Base-by-base conservation (phyloP, 495 filamentous ascomycete genomes). In the Copromyces sp. region DNA sequence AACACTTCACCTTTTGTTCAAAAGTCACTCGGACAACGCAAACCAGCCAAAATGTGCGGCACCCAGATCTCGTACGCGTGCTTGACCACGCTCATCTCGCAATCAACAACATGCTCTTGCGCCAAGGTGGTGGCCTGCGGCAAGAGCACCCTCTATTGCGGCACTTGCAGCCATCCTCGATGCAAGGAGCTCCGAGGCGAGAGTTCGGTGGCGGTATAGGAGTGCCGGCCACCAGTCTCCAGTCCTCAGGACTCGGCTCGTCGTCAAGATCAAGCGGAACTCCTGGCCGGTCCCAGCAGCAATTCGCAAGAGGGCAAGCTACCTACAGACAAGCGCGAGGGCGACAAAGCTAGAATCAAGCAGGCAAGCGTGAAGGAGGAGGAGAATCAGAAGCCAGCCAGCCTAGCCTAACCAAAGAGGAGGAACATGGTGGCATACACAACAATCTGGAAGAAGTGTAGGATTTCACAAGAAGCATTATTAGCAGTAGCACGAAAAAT, bases 1-100 rank as follows among this genome's bases (percentile, higher is more conserved):
- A 47, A n/a, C 17, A 8, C 44, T 47, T n/a, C 44, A 24, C 44
- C 44, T 47, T 47, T 47, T 12, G 12, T 29, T 53, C 45, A 53
- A 53, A 53, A n/a, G 11, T 12, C 5, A 37, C 16, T 11, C 59
- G 6, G 42, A 59, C n/a, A 16, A 4, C 38, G 2, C 16, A 9
- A 65, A 69, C 6, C 45, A 45, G 7, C 45, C 68, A 76, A 24
- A 20, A 80, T 80, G 78, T 80, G 78, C 74, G 78, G 77, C 75
- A 80, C 78, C 20, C 68, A 71, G 61, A 80, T 80, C 75, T 76
- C 73, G 73, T 80, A 80, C 74, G 78, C 78, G 69, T 80, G 78
- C 74, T 69, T 47, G 9, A 80, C 77, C 5, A 80, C 77, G 11
- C 72, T 80, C 44, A 75, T 80, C 42, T 80, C 78, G 41, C 72